Conservation (phyloP, 1,139 yeast genomes). For the Candida sp. region DNA sequence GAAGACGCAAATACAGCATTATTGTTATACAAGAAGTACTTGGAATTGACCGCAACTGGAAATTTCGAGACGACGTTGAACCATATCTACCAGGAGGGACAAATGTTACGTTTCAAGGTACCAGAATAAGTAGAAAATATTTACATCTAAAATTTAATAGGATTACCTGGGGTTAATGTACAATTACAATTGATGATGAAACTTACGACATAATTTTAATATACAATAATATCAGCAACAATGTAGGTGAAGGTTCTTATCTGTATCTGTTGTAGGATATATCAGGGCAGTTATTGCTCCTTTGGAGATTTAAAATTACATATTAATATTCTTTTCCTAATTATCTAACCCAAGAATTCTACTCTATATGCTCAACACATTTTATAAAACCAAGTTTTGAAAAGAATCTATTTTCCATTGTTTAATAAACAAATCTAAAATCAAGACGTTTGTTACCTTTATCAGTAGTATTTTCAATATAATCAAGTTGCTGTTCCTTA, state of each 20-base stretch:
- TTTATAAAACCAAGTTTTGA: no score
- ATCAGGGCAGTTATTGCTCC: no score
- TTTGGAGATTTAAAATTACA: no score
- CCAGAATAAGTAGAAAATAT: constrained; percentile 20
- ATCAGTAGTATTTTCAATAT: constrained; percentile 37
- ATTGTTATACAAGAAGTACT: constrained; percentile 67
- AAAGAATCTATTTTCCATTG: no score
- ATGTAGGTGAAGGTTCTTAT: no score
- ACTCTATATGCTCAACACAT: no score
- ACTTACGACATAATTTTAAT: not conserved
- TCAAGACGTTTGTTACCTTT: constrained; percentile 52
- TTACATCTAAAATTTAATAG: not conserved
- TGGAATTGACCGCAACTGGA: constrained; percentile 56
- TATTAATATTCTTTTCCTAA: no score
- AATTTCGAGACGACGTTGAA: constrained; percentile 60
- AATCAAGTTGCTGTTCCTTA: constrained; percentile 39
- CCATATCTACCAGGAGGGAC: constrained; percentile 75
- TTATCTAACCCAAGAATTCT: no score
- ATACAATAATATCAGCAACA: not conserved
- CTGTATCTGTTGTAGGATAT: no score
- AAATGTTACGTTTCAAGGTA: constrained; percentile 38
- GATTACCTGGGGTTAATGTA: not conserved
- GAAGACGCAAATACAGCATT: constrained; percentile 95
- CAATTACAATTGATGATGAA: not conserved
- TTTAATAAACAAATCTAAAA: constrained; percentile 26